These are phyloP conservation scores for Triticum dicoccoides DNA, from an alignment of 176 grass and related monocot genomes.

Conservation along the genomic window DNA sequence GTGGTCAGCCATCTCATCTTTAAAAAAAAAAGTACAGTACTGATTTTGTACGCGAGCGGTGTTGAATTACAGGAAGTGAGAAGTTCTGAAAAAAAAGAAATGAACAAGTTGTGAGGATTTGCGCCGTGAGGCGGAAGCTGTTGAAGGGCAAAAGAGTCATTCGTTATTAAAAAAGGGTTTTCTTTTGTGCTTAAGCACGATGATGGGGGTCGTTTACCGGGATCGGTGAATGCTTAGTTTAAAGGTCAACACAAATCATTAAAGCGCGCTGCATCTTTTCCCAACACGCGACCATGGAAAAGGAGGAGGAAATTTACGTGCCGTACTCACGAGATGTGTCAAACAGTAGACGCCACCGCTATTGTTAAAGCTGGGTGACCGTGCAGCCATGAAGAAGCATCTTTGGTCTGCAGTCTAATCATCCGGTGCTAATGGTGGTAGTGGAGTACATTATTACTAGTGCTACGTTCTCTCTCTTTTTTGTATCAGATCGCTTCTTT, in stretches of 20 bases:
- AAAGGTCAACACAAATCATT: constrained; percentile 43
- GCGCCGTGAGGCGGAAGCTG: not conserved
- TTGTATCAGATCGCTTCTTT: no score
- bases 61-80: not conserved
- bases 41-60: not conserved
- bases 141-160: not conserved
- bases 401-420: not conserved
- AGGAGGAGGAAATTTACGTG: not conserved
- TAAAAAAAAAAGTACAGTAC: no score
- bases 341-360: not conserved
- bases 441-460: not conserved
- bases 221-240: constrained; percentile 24
- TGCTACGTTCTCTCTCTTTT: no score
- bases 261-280: constrained; percentile 35
- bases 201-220: not conserved
- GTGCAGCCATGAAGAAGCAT: not conserved
- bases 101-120: not conserved
- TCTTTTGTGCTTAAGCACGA: not conserved
- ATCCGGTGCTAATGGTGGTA: not conserved
- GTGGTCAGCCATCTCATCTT: no score
- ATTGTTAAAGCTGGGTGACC: not conserved
- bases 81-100: no score
- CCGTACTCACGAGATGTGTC: not conserved
- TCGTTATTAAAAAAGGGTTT: not conserved
- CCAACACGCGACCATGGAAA: constrained; percentile 30